Evolutionary conservation across 2,329 filamentous ascomycete genomes (phyloP).

Genomic region (Cercospora nicotianae): DNA sequence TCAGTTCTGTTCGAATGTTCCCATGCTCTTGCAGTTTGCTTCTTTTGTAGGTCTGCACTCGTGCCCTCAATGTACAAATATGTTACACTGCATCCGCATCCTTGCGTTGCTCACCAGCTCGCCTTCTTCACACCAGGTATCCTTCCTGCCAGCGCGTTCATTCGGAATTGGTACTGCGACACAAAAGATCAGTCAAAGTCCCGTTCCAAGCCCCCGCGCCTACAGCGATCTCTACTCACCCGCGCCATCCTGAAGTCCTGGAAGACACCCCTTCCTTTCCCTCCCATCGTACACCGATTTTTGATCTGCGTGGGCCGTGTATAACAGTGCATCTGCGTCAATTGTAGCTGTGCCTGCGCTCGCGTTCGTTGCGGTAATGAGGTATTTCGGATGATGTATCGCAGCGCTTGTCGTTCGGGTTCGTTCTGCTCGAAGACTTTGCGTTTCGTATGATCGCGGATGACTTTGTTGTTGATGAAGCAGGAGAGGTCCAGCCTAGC

Average conservation of each 20-base stretch:
- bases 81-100: not conserved
- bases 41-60: not conserved
- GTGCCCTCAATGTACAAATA: not conserved
- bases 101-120: slow-evolving; percentile 67
- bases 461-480: slow-evolving; percentile 79
- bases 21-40: not conserved
- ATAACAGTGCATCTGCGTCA: slow-evolving; percentile 94
- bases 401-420: slow-evolving; percentile 78
- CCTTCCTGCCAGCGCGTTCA: slow-evolving; percentile 81
- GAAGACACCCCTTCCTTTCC: slow-evolving; percentile 86
- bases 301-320: slow-evolving; percentile 90
- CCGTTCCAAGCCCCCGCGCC: slow-evolving; percentile 25
- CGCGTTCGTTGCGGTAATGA: slow-evolving; percentile 77
- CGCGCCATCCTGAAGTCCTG: slow-evolving; percentile 88
- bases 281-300: slow-evolving; percentile 88
- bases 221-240: slow-evolving; percentile 57
- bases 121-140: slow-evolving; percentile 94
- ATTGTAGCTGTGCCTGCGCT: slow-evolving; percentile 87
- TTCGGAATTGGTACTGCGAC: slow-evolving; percentile 81
- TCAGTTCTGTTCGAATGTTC: not conserved
- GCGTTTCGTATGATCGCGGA: slow-evolving; percentile 95
- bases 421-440: slow-evolving; percentile 86
- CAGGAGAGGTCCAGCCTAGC: slow-evolving; percentile 89
- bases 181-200: slow-evolving; percentile 13
- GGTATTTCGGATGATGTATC: slow-evolving; percentile 90